Evolutionary conservation across 2,329 filamentous ascomycete genomes (phyloP), one percentile per base, ranked within the genome.

Genomic region (Achaetomium macrosporum): DNA sequence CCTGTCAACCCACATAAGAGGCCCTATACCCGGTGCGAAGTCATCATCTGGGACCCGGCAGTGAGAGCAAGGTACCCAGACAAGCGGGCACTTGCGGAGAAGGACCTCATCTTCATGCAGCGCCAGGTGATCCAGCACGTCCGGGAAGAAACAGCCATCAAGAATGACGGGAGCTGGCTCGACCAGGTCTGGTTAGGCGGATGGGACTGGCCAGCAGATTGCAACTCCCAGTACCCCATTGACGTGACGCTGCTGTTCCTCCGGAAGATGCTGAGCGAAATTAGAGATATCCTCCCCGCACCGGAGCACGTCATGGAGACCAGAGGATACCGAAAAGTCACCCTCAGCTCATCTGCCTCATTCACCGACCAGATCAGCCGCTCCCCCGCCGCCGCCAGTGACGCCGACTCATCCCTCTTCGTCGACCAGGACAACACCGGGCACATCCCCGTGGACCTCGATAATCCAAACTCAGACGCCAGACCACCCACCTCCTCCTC

Each of bases 11-110:
- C 69, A 1, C 68, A 74, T 51, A 13, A 9, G 1, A 62, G 50
- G 19, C 58, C 63, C 1, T 73, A 67, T 61, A 57, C 2, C 0
- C 47, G 49, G 2, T 69, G 70, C 2, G 78, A 83, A 58, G 59
- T 83, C 12, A 66, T 83, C 6, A 77, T 83, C 37, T 82, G 78
- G 78, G 80, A 83, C 56, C 52, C 67, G 1, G 58, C 63, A 1
- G 66, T 68, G 8, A 58, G 54, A 1, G 57, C 63, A 1, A 66
- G 62, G 25, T 63, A 66, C 7, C 54, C 58, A 0, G 47, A 52
- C 0, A 53, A 56, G 13, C 41, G 57, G 5, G 5, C 47, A 2
- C 40, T 67, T 1, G 61, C 59, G 1, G 64, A 70, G 47, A 57
- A 59, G 1, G 68, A 73, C 13, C 67, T 83, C 3, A 66, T 70